Conservation (phyloP, 2,329 filamentous ascomycete species). For the Spiromastix sp. region DNA sequence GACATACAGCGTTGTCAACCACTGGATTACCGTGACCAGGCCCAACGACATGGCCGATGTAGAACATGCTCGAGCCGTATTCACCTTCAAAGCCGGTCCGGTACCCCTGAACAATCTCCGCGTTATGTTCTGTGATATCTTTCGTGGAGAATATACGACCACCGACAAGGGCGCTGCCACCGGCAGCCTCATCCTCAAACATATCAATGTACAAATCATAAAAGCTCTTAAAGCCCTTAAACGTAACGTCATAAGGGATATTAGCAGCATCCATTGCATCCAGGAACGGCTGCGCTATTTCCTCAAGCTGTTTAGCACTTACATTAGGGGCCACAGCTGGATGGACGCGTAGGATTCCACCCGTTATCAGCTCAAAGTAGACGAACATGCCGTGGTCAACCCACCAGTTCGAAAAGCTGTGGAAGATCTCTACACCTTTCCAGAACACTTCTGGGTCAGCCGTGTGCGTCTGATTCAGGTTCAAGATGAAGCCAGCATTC, state of each 20-base stretch:
- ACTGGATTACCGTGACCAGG: not conserved
- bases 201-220: conserved; percentile 2
- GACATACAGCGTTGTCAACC: conserved; percentile 1
- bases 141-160: not conserved
- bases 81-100: not conserved
- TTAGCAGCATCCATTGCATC: not conserved
- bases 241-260: not conserved
- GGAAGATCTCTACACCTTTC: conserved; percentile 3
- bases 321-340: not conserved
- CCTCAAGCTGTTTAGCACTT: not conserved
- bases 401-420: conserved; percentile 1
- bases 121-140: not conserved
- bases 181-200: not conserved
- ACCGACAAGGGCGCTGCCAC: not conserved
- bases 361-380: not conserved
- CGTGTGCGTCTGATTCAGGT: not conserved
- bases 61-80: not conserved
- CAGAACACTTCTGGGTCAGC: not conserved
- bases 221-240: not conserved
- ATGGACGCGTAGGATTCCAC: not conserved
- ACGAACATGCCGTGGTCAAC: conserved; percentile 2
- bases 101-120: conserved; percentile 1
- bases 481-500: not conserved
- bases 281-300: not conserved
- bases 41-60: not conserved